phyloP scores from a whole-genome alignment of 345 rosid species.

The Populus pruinosa region DNA sequence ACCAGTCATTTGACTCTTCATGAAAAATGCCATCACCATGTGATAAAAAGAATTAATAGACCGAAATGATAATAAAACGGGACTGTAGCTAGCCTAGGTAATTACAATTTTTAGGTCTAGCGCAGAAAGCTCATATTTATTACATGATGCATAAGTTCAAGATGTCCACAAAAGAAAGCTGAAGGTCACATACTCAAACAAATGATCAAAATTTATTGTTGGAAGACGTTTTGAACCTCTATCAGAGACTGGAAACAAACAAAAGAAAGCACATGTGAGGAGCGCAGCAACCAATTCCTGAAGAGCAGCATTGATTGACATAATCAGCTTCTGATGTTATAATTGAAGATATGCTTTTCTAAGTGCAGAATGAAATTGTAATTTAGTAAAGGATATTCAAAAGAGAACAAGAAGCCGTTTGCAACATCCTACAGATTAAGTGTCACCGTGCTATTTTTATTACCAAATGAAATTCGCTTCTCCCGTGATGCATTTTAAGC shows the following conservation, averaged over 20 bases:
- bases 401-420: neutral
- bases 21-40: neutral
- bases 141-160: neutral
- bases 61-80: neutral
- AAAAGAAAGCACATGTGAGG: conserved; percentile 79
- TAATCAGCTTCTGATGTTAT: conserved; percentile 3
- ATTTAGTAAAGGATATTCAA: neutral
- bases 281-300: conserved; percentile 88
- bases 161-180: conserved; percentile 26
- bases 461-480: neutral
- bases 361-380: neutral
- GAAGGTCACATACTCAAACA: conserved; percentile 71
- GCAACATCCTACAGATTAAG: neutral
- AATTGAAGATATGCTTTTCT: neutral
- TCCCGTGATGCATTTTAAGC: neutral
- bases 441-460: no score
- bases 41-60: neutral
- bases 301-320: conserved; percentile 11
- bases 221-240: conserved; percentile 67
- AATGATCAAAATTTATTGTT: conserved; percentile 69
- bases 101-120: neutral
- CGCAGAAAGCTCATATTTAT: neutral
- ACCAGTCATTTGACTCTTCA: neutral
- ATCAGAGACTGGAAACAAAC: conserved; percentile 64
- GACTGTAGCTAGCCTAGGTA: neutral